Conservation (phyloP, 2,329 filamentous ascomycete species). For the Aspergillus pseudoterreus region DNA sequence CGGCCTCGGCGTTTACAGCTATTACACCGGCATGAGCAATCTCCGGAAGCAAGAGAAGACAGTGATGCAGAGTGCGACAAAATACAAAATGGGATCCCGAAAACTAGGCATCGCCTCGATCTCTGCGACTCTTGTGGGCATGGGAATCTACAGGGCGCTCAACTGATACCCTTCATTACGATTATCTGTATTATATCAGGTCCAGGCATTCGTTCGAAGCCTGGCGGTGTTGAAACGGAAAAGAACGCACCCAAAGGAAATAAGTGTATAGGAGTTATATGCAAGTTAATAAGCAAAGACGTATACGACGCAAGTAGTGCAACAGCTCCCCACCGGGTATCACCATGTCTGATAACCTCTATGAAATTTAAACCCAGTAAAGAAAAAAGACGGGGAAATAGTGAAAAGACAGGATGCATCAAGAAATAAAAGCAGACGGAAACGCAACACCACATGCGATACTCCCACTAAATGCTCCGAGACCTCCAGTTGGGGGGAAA, state of each 20-base stretch:
- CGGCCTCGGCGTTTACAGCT: conserved; percentile 73
- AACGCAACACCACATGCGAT: conserved; percentile 25
- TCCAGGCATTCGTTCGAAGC: background rate
- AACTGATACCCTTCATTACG: conserved; percentile 36
- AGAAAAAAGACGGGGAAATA: conserved; percentile 15
- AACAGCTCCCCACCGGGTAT: conserved; percentile 35
- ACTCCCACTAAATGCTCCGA: conserved; percentile 32
- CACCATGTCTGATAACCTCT: conserved; percentile 32
- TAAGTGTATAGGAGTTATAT: conserved; percentile 5
- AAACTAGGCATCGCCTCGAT: conserved; percentile 64
- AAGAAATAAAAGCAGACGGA: conserved; percentile 8
- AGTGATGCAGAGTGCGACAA: conserved; percentile 66
- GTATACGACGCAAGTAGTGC: conserved; percentile 14
- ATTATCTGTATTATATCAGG: background rate
- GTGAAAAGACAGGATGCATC: conserved; percentile 12
- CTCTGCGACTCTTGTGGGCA: conserved; percentile 63
- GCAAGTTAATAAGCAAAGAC: conserved; percentile 1
- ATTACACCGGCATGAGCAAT: conserved; percentile 69
- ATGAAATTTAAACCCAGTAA: conserved; percentile 26
- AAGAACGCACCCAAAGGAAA: background rate
- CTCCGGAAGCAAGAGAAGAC: conserved; percentile 59
- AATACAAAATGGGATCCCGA: conserved; percentile 69
- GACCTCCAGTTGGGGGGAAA: conserved; percentile 6
- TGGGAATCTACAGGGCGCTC: conserved; percentile 67
- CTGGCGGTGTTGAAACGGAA: background rate